A percentile compares a stretch with the other conserved stretches of the same genome.
phyloP scores from a whole-genome alignment of 2,329 filamentous ascomycete species.

The Fusarium sp. region DNA sequence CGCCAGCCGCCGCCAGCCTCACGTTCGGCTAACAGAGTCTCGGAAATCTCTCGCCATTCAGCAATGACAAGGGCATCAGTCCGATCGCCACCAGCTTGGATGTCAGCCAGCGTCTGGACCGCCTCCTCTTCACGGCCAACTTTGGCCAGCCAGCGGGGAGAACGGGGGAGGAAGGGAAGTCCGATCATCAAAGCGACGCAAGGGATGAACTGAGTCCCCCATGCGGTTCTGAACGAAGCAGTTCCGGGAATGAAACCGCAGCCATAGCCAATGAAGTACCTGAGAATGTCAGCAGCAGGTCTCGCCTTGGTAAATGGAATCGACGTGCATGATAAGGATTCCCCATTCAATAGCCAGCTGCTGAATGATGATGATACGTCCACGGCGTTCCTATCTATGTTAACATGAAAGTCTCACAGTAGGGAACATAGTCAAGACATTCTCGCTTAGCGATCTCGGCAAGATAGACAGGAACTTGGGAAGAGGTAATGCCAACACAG shows the following conservation, averaged over 20 bases:
- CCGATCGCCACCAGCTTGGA: conserved; percentile 69
- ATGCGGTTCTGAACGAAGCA: conserved; percentile 74
- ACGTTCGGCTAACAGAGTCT: conserved; percentile 35
- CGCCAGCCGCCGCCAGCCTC: conserved; percentile 21
- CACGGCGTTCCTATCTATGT: conserved; percentile 17
- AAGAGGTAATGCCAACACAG: conserved; percentile 24
- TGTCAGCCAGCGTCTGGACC: conserved; percentile 64
- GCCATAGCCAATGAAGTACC: conserved; percentile 76
- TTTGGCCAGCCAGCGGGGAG: conserved; percentile 74
- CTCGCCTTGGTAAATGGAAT: background rate
- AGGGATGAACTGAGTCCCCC: conserved; percentile 74
- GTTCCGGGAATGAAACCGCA: conserved; percentile 70
- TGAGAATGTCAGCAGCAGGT: background rate
- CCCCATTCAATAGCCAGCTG: conserved; percentile 31
- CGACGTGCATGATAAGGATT: conserved; percentile 70
- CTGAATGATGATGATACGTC: conserved; percentile 34
- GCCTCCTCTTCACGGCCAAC: conserved; percentile 71
- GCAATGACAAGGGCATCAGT: conserved; percentile 68
- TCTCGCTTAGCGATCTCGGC: conserved; percentile 30
- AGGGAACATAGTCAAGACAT: background rate
- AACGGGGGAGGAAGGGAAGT: conserved; percentile 72
- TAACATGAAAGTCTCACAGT: background rate
- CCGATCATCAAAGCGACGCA: conserved; percentile 69
- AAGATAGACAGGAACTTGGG: conserved; percentile 28
- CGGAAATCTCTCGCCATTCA: conserved; percentile 67